Evolutionary conservation across 495 filamentous ascomycete genomes (phyloP), one percentile per base, ranked within the genome.

Genomic region (Talaromyces borbonicus): DNA sequence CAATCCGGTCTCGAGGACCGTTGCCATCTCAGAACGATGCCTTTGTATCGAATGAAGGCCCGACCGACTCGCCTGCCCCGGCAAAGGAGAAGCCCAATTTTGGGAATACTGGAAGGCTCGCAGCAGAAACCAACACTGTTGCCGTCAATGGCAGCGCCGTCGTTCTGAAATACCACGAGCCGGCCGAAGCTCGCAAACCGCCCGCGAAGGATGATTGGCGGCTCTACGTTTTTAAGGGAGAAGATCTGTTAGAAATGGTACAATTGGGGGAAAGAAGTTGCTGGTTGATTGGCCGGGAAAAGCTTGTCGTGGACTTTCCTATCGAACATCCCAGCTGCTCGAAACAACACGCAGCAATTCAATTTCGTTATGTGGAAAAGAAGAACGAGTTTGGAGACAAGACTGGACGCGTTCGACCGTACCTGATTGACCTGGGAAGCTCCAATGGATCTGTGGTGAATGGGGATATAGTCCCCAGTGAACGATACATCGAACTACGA

Each of bases 101-200:
- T 63, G 78, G 73, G 4, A 77, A 73, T 31, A 87, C 85, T 0
- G 92, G 92, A 15, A 67, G 84, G 6, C 75, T 99, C 5, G 92
- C 92, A 11, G 85, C 85, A 7, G 87, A 87, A 52, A 87, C 87
- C 36, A 97, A 96, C 59, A 84, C 87, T 1, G 71, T 95, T 5
- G 80, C 79, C n/a, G 70, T 72, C 19, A 73, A 79, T 55, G 80
- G 79, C 19, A 75, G 71, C 24, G 65, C 71, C 2, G 77, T 93
- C 36, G 81, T 87, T 2, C 70, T 99, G 16, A 97, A 97, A 69
- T 97, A 99, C 67, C 81, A 95, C 62, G 92, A 99, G 63, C 92
- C 92, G 4, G 71, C 87, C 15, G 92, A 97, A 66, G 84, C 89
- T 16, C 85, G 92, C 46, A 93, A 94, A 47, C 86, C 92, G 0